phyloP scores from a whole-genome alignment of 2,329 filamentous ascomycete genomes.

The Cladosporium sp. region DNA sequence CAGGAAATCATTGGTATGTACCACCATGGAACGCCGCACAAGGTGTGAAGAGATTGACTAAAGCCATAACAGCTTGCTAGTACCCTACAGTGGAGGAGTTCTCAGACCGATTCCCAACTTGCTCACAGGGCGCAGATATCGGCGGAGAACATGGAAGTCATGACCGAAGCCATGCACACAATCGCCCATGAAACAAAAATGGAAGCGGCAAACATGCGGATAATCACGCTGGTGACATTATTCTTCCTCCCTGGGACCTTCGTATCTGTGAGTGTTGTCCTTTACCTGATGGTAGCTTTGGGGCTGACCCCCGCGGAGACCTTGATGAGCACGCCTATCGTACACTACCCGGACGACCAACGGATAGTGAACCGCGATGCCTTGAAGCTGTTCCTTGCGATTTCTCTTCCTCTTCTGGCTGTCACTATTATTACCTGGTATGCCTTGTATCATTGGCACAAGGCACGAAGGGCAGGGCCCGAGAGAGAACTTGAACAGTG shows the following conservation, averaged over 20 bases:
- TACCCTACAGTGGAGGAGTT: conserved; percentile 38
- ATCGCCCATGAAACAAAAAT: conserved; percentile 41
- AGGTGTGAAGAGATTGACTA: not conserved
- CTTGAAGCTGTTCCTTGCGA: conserved; percentile 36
- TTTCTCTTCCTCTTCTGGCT: conserved; percentile 40
- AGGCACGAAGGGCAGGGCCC: not conserved
- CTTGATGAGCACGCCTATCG: conserved; percentile 45
- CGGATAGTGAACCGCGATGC: conserved; percentile 29
- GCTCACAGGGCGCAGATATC: conserved; percentile 25
- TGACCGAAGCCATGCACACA: conserved; percentile 33
- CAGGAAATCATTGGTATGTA: conserved; percentile 19
- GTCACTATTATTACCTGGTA: conserved; percentile 39
- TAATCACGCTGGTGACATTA: conserved; percentile 45
- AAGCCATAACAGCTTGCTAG: conserved; percentile 30
- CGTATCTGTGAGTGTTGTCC: conserved; percentile 39
- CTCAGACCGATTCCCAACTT: conserved; percentile 32
- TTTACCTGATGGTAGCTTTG: not conserved
- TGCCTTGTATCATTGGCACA: conserved; percentile 32
- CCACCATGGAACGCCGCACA: too few relatives aligned
- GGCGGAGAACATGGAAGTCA: conserved; percentile 35
- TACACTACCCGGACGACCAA: conserved; percentile 23
- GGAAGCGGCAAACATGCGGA: conserved; percentile 45
- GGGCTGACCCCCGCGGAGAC: conserved; percentile 32
- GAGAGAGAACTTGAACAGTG: too few relatives aligned
- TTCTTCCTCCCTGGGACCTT: conserved; percentile 48